A percentile compares a stretch with the other conserved stretches of the same genome.
These are phyloP conservation scores for Rhizopogon vulgaris DNA, from an alignment of 768 basidiomycete genomes.

Conservation along the genomic window DNA sequence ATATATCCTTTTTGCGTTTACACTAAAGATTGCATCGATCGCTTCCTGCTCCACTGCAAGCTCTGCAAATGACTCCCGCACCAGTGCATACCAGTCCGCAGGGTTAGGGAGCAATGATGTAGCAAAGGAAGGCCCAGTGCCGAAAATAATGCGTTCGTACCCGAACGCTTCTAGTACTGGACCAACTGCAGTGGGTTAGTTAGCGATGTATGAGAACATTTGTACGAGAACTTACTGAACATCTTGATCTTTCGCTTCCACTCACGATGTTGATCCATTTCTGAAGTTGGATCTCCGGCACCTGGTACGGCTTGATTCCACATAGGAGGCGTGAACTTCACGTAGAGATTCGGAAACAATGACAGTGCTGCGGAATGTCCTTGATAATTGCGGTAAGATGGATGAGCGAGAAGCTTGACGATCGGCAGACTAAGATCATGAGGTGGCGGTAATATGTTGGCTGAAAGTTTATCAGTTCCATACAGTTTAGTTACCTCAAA, in stretches of 20 bases:
- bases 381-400: conserved; percentile 68
- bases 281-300: conserved; percentile 37
- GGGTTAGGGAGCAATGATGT: conserved; percentile 43
- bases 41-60: conserved; percentile 73
- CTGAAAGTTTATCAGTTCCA: conserved; percentile 31
- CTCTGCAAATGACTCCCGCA: conserved; percentile 73
- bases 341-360: conserved; percentile 60
- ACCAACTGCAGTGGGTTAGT: conserved; percentile 43
- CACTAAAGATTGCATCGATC: conserved; percentile 66
- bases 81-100: conserved; percentile 76
- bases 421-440: conserved; percentile 65
- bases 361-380: conserved; percentile 67
- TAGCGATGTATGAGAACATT: conserved; percentile 3
- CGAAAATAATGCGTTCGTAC: conserved; percentile 76
- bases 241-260: conserved; percentile 70
- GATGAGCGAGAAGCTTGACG: conserved; percentile 75
- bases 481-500: too few species aligned
- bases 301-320: conserved; percentile 48
- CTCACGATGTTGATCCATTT: conserved; percentile 55
- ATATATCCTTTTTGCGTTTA: conserved; percentile 43
- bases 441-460: conserved; percentile 76
- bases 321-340: conserved; percentile 73
- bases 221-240: conserved; percentile 56
- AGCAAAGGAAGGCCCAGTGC: conserved; percentile 61
- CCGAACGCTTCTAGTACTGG: conserved; percentile 85